Conservation (phyloP, 2,329 filamentous ascomycete species). For the Fusarium scirpi region DNA sequence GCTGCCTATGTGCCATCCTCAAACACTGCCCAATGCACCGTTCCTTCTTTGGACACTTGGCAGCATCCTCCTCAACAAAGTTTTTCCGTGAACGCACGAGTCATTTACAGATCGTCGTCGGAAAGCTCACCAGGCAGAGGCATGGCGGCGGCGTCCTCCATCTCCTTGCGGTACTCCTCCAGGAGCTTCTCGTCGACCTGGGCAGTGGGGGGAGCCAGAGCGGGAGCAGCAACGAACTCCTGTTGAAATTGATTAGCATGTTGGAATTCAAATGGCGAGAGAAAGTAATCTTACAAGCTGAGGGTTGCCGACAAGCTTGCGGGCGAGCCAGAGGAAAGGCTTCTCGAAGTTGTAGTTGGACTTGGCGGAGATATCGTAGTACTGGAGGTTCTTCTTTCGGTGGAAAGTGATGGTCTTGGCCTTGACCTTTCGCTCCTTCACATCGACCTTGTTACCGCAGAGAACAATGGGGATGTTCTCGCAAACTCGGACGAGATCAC, state of each 20-base stretch:
- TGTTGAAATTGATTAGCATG: conserved; percentile 56
- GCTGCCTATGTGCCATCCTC: conserved; percentile 50
- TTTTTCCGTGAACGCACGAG: conserved; percentile 45
- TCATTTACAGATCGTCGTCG: conserved; percentile 72
- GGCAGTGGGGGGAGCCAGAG: conserved; percentile 93
- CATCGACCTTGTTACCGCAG: conserved; percentile 99
- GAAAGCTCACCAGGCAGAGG: conserved; percentile 97
- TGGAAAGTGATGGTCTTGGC: conserved; percentile 99
- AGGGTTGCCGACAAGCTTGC: conserved; percentile 97
- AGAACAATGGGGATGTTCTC: conserved; percentile 99
- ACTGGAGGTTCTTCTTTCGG: conserved; percentile 99
- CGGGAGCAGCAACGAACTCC: conserved; percentile 97
- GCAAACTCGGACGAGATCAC: conserved; percentile 98
- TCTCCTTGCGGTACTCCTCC: conserved; percentile 87
- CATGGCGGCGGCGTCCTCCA: conserved; percentile 81
- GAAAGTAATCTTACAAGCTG: conserved; percentile 37
- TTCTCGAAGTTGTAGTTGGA: conserved; percentile 99
- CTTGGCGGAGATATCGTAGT: conserved; percentile 99
- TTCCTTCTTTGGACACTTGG: conserved; percentile 37
- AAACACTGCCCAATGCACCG: conserved; percentile 43
- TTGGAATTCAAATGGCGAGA: background rate
- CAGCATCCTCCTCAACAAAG: conserved; percentile 49
- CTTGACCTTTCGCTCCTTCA: conserved; percentile 99
- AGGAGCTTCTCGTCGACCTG: conserved; percentile 87
- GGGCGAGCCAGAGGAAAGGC: conserved; percentile 98